Evolutionary conservation across 352 stramenopile species (phyloP).

Genomic region (Pythium guiyangense): DNA sequence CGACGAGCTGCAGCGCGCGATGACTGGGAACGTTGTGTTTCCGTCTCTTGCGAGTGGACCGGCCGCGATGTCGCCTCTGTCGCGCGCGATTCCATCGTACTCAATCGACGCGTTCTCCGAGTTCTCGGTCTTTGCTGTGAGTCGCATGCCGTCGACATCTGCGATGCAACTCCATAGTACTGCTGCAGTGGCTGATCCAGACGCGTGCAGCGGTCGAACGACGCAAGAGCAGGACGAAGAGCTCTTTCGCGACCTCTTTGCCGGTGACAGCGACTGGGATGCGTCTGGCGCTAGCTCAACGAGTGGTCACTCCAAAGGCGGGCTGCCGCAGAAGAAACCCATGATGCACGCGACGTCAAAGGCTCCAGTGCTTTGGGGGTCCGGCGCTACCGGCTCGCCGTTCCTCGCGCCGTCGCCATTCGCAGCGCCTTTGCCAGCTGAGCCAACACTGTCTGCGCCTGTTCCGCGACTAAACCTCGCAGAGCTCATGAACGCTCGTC

Average conservation of each 20-base stretch:
- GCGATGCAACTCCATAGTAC: neutral
- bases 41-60: neutral
- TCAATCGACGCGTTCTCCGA: conserved; percentile 58
- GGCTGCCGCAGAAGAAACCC: conserved; percentile 1
- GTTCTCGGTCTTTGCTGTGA: conserved; percentile 33
- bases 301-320: neutral
- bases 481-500: conserved; percentile 41
- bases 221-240: conserved; percentile 52
- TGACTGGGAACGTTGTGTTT: conserved; percentile 16
- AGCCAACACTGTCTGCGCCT: conserved; percentile 16
- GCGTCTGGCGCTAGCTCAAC: neutral
- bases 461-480: conserved; percentile 39
- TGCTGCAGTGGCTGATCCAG: conserved; percentile 4
- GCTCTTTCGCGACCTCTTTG: conserved; percentile 63
- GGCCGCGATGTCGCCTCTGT: neutral
- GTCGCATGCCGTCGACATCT: conserved; percentile 23
- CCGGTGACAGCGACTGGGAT: conserved; percentile 25
- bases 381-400: neutral
- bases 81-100: conserved; percentile 19
- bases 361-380: neutral
- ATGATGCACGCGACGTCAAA: neutral
- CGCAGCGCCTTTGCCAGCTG: neutral
- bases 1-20: neutral
- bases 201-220: conserved; percentile 3
- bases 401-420: neutral